Evolutionary conservation across 768 basidiomycete species (phyloP), one percentile per base, ranked within the genome.

Genomic region (Suillus weaverae): DNA sequence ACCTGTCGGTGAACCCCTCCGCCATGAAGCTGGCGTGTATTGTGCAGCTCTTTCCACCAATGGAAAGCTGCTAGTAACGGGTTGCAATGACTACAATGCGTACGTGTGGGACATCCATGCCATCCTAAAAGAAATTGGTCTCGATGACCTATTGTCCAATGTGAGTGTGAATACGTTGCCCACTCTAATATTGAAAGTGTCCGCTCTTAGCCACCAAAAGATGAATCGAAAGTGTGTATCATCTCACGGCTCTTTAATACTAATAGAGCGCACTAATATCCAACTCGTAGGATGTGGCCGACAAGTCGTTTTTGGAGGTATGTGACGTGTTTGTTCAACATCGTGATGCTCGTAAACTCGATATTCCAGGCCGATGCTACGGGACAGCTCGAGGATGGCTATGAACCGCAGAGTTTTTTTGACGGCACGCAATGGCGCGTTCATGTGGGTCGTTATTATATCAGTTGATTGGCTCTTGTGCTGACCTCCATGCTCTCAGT

Each of bases 1-100:
- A 26, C 38, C 56, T 36, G 38, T 55, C 35, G 35, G 55, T 59
- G 22, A 39, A 59, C 38, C 56, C 38, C 56, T 59, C 18, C 56
- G 10, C 38, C 38, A 30, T 10, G 56, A 59, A 39, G 26, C 26
- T 39, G 26, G 38, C 56, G 56, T 57, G 5, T 39, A 39, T 59
- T 30, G 56, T 22, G 38, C 26, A 26, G 26, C 56, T 16, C 26
- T 59, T 39, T 20, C 56, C 18, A 38, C 10, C 18, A 26, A 59
- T 22, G 38, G 38, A 59, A 39, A 39, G 38, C 56, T 39, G 16
- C 16, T 39, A 11, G 56, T 59, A 18, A 39, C 38, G 3, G 56
- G 26, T 39, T 59, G 22, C 26, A 59, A 59, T 36, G 56, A 13
- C 26, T 38, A 39, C 56, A 57, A 30, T 57, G 36, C 22, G 9